phyloP scores from a whole-genome alignment of 2,329 filamentous ascomycete species.

The Aspergillus carbonarius region DNA sequence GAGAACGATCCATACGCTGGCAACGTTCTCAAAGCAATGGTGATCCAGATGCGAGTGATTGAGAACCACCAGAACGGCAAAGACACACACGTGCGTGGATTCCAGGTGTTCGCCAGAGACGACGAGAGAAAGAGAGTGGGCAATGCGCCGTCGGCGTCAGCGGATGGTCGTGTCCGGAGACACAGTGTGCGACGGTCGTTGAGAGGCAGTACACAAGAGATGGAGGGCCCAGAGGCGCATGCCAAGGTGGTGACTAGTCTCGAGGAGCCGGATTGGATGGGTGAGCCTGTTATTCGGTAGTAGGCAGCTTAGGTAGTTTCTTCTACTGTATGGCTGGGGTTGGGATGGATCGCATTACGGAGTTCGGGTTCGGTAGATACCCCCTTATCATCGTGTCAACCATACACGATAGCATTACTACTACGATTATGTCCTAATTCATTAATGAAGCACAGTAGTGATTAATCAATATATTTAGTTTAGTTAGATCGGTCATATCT shows the following conservation, averaged over 20 bases:
- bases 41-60: slow-evolving; percentile 84
- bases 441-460: not conserved
- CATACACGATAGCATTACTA: not conserved
- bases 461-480: slow-evolving; percentile 4
- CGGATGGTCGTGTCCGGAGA: slow-evolving; percentile 29
- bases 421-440: not conserved
- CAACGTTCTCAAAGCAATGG: slow-evolving; percentile 79
- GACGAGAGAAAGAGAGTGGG: slow-evolving; percentile 35
- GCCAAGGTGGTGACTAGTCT: slow-evolving; percentile 33
- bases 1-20: slow-evolving; percentile 52
- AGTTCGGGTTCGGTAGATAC: slow-evolving; percentile 7
- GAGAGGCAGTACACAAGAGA: slow-evolving; percentile 23
- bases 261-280: slow-evolving; percentile 51
- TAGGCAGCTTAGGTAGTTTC: slow-evolving; percentile 19
- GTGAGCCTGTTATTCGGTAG: slow-evolving; percentile 49
- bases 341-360: not conserved
- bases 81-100: slow-evolving; percentile 91
- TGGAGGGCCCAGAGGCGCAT: slow-evolving; percentile 22
- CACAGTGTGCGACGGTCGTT: slow-evolving; percentile 33
- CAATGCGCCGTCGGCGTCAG: slow-evolving; percentile 34
- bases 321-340: slow-evolving; percentile 7
- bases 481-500: not conserved
- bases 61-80: slow-evolving; percentile 99
- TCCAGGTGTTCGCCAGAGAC: slow-evolving; percentile 74
- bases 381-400: slow-evolving; percentile 4